These are phyloP conservation scores for Thelonectria rubi DNA, from an alignment of 2,329 filamentous ascomycete species.

Conservation along the genomic window DNA sequence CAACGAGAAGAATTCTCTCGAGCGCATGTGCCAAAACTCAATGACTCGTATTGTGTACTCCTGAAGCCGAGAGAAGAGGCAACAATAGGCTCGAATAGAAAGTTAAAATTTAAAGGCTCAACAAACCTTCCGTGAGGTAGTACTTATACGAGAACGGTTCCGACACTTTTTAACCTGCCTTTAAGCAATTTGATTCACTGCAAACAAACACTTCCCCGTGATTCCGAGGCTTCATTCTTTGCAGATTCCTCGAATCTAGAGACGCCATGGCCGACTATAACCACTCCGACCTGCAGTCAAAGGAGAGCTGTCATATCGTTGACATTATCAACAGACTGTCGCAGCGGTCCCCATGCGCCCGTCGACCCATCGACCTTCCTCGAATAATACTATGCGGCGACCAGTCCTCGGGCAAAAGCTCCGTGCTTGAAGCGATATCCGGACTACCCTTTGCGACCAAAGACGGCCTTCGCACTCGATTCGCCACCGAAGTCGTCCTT, in stretches of 20 bases:
- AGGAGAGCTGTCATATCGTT: not conserved
- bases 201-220: too few relatives aligned
- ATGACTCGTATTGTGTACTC: too few relatives aligned
- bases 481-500: slow-evolving; percentile 68
- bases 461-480: slow-evolving; percentile 66
- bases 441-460: slow-evolving; percentile 66
- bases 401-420: slow-evolving; percentile 70
- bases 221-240: not conserved
- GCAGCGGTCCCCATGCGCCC: slow-evolving; percentile 42
- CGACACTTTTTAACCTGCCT: too few relatives aligned
- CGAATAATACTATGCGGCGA: slow-evolving; percentile 65
- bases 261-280: not conserved
- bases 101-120: too few relatives aligned
- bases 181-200: too few relatives aligned
- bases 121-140: too few relatives aligned
- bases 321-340: slow-evolving; percentile 47
- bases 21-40: too few relatives aligned
- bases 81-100: too few relatives aligned
- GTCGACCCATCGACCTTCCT: slow-evolving; percentile 49
- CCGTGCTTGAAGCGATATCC: slow-evolving; percentile 70
- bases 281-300: not conserved
- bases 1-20: too few relatives aligned
- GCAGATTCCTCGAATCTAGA: not conserved
- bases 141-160: too few relatives aligned
- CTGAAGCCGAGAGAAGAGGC: too few relatives aligned